A percentile compares a stretch with the other conserved stretches of the same genome.
These are phyloP conservation scores for Phlebopus sp. DNA, from an alignment of 1,284 basidiomycete genomes.

Conservation along the genomic window DNA sequence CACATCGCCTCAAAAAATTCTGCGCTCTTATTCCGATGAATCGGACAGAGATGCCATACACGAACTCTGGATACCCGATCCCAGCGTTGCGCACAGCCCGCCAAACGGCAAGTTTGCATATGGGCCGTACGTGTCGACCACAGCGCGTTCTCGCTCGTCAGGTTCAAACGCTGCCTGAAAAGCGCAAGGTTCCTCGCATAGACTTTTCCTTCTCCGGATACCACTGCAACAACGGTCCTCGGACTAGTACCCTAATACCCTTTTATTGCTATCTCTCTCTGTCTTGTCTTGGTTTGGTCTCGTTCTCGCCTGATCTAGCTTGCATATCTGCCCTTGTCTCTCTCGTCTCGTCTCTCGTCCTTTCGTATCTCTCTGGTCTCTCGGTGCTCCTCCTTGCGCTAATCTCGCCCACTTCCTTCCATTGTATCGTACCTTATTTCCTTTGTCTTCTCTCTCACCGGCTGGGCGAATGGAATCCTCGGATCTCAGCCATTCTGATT, in stretches of 20 bases:
- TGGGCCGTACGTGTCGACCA: slow-evolving; percentile 29
- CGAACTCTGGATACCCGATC: slow-evolving; percentile 51
- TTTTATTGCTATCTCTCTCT: slow-evolving; percentile 34
- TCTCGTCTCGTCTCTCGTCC: slow-evolving; percentile 11
- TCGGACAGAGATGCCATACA: slow-evolving; percentile 42
- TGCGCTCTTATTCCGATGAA: slow-evolving; percentile 51
- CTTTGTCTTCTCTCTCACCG: slow-evolving; percentile 25
- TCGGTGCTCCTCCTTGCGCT: slow-evolving; percentile 28
- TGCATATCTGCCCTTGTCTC: slow-evolving; percentile 6
- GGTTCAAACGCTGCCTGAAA: slow-evolving; percentile 36
- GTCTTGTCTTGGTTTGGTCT: slow-evolving; percentile 17
- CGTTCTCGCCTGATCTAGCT: slow-evolving; percentile 2
- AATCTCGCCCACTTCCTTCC: slow-evolving; percentile 20
- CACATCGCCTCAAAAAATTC: slow-evolving; percentile 46
- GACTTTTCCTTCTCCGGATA: slow-evolving; percentile 22
- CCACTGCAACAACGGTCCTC: slow-evolving; percentile 17
- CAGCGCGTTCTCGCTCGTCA: slow-evolving; percentile 31
- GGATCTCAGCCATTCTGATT: slow-evolving; percentile 27
- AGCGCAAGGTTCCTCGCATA: slow-evolving; percentile 17
- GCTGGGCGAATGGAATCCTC: slow-evolving; percentile 24
- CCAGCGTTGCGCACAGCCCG: slow-evolving; percentile 31
- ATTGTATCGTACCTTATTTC: slow-evolving; percentile 33
- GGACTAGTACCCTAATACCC: slow-evolving; percentile 34
- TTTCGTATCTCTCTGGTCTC: slow-evolving; percentile 10
- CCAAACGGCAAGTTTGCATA: slow-evolving; percentile 28